These are phyloP conservation scores for Tetradesmus obliquus DNA, from an alignment of 139 green algal species.

Conservation along the genomic window DNA sequence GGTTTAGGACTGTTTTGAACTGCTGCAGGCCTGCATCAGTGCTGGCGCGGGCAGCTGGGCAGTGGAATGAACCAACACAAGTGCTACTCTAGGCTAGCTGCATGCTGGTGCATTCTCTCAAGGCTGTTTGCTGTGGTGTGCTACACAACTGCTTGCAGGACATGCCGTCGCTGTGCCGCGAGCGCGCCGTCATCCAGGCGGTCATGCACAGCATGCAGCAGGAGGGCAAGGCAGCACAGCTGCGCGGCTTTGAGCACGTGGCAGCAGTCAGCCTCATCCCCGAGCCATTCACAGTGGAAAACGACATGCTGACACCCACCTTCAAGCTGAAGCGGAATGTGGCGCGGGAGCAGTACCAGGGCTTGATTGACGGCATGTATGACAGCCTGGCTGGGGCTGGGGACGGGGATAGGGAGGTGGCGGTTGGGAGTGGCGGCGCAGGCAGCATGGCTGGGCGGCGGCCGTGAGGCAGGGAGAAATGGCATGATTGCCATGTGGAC, in stretches of 20 bases:
- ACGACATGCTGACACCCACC: constrained; percentile 82
- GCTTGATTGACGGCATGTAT: constrained; percentile 68
- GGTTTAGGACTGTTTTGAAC: background rate
- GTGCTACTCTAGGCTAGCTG: background rate
- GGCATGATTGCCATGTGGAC: too few species aligned
- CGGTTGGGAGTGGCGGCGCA: background rate
- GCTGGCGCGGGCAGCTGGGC: constrained; percentile 17
- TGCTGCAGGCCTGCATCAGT: background rate
- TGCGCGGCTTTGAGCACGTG: constrained; percentile 90
- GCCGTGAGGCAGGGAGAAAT: background rate
- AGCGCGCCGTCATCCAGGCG: constrained; percentile 69
- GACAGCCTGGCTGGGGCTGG: constrained; percentile 6
- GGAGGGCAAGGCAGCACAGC: constrained; percentile 84
- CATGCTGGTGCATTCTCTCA: background rate
- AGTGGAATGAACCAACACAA: background rate
- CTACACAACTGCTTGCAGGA: constrained; percentile 41
- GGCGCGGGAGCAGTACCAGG: constrained; percentile 57
- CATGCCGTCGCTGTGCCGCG: constrained; percentile 68
- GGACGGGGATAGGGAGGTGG: background rate
- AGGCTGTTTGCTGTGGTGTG: background rate
- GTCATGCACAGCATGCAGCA: constrained; percentile 83
- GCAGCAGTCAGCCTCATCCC: constrained; percentile 76
- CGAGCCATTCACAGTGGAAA: constrained; percentile 94
- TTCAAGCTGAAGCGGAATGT: constrained; percentile 77
- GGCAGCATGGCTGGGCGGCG: constrained; percentile 16